These are phyloP conservation scores for Sporothrix euskadiensis DNA, from an alignment of 2,329 filamentous ascomycete species.

Conservation along the genomic window DNA sequence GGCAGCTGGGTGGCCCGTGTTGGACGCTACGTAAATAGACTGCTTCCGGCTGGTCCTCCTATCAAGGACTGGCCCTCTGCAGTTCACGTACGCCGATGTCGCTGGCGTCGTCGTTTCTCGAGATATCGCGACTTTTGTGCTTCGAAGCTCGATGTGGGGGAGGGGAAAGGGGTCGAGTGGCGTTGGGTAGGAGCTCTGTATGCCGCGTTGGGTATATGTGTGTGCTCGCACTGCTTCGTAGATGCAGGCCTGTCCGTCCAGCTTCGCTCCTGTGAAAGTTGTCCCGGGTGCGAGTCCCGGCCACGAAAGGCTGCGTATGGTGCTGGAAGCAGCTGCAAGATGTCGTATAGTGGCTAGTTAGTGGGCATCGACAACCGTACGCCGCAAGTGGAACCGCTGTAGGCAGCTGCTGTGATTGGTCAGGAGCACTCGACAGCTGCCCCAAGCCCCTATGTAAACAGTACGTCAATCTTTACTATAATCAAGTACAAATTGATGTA, in stretches of 20 bases:
- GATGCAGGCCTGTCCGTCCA: not conserved
- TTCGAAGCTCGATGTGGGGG: constrained; percentile 3
- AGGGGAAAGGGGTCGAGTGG: not conserved
- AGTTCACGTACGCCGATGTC: not conserved
- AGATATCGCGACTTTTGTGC: constrained; percentile 26
- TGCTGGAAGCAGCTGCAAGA: not conserved
- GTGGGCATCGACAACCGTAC: not conserved
- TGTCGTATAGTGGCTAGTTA: not conserved
- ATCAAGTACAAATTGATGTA: not conserved
- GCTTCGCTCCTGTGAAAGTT: not conserved
- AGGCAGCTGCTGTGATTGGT: constrained; percentile 24
- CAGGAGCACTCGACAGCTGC: constrained; percentile 4
- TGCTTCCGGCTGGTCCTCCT: not conserved
- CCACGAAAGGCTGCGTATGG: not conserved
- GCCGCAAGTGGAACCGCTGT: not conserved
- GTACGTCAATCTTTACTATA: not conserved
- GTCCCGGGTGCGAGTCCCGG: not conserved
- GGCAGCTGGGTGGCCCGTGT: not conserved
- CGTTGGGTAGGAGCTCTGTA: constrained; percentile 2
- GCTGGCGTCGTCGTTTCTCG: not conserved
- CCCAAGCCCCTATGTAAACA: not conserved
- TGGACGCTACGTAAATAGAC: not conserved
- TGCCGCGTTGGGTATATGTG: not conserved
- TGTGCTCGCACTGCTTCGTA: not conserved
- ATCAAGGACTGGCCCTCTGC: constrained; percentile 2